Conservation (phyloP, 768 basidiomycete species). For the Pisolithus albus region DNA sequence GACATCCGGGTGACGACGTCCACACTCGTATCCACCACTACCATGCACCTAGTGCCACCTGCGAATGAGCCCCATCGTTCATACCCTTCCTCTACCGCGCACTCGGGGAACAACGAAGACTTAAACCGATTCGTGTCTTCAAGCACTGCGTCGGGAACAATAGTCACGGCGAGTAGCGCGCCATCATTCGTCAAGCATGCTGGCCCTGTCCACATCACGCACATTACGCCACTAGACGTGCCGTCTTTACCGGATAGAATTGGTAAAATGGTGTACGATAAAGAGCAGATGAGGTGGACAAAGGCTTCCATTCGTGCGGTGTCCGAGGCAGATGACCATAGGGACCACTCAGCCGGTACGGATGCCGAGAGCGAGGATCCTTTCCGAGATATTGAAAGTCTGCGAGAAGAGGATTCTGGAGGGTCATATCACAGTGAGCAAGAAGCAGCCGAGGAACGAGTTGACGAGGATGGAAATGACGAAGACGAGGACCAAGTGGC, state of each 20-base stretch:
- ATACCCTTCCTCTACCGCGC: conserved; percentile 48
- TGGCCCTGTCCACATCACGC: conserved; percentile 71
- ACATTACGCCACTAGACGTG: conserved; percentile 76
- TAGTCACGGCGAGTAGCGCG: conserved; percentile 62
- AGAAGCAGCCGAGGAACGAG: background rate
- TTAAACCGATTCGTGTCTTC: conserved; percentile 87
- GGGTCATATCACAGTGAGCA: conserved; percentile 12
- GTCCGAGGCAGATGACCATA: conserved; percentile 24
- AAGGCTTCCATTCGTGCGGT: conserved; percentile 43
- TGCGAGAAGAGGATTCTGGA: conserved; percentile 54
- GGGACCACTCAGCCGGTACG: conserved; percentile 25
- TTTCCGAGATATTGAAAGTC: conserved; percentile 86
- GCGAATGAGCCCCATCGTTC: conserved; percentile 27
- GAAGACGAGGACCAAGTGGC: conserved; percentile 11
- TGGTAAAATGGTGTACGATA: conserved; percentile 86
- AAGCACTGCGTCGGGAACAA: conserved; percentile 73
- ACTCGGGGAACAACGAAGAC: conserved; percentile 55
- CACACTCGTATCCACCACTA: conserved; percentile 6
- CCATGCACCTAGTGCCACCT: conserved; percentile 25
- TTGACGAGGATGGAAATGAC: conserved; percentile 9
- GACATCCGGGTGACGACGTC: conserved; percentile 26
- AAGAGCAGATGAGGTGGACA: conserved; percentile 79
- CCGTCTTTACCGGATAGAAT: conserved; percentile 68
- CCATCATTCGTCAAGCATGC: conserved; percentile 82
- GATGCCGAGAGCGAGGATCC: conserved; percentile 73